Conservation (phyloP, 768 basidiomycete genomes). For the Tulasnella sp. region DNA sequence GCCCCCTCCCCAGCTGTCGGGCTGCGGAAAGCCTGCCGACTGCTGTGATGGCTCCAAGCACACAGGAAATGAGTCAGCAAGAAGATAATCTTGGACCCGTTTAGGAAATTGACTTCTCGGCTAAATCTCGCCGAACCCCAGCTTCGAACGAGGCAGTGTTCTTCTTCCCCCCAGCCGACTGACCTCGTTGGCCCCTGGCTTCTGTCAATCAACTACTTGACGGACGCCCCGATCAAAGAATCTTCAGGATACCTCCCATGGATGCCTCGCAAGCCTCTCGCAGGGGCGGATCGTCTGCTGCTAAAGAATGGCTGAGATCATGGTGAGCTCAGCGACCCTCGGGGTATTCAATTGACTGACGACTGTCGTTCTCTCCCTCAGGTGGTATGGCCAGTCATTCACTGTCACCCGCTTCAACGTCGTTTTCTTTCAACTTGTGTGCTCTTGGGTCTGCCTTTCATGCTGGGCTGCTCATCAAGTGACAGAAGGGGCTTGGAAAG, state of each 20-base stretch:
- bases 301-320: conserved; percentile 6
- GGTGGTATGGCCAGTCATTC: conserved; percentile 24
- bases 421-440: conserved; percentile 6
- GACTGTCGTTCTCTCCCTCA: not conserved
- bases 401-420: conserved; percentile 27
- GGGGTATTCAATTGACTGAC: not conserved
- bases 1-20: not conserved
- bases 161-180: not conserved
- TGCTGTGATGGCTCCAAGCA: not conserved
- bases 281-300: not conserved
- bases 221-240: not conserved
- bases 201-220: not conserved
- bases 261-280: not conserved
- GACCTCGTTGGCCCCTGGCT: not conserved
- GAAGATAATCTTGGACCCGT: not conserved
- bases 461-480: conserved; percentile 31
- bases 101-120: conserved; percentile 5
- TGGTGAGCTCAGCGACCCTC: not conserved
- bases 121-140: conserved; percentile 1
- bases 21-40: not conserved
- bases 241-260: not conserved
- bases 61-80: not conserved
- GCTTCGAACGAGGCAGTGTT: not conserved
- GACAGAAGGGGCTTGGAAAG: conserved; percentile 8
- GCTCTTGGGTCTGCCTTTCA: conserved; percentile 3